Evolutionary conservation across 768 basidiomycete species (phyloP), one percentile per base, ranked within the genome.

Genomic region (Sporobolomyces phaffii): DNA sequence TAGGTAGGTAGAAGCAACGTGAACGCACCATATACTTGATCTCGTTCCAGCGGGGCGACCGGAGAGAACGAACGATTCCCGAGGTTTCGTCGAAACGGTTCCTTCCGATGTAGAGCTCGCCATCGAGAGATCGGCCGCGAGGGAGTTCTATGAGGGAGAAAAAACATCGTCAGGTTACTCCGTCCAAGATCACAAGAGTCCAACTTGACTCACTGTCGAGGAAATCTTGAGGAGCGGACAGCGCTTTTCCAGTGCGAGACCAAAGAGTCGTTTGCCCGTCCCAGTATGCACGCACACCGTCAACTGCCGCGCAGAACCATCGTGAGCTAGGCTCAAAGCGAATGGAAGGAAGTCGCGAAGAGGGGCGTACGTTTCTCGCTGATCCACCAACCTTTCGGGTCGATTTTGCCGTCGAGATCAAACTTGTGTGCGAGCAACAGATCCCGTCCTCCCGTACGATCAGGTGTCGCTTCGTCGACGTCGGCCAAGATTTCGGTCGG

Each of bases 61-160:
- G 38, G 18, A 26, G 40, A 5, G 48, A 44, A 20, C 73, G 47
- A 6, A 66, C 69, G 38, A 73, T 68, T 20, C 60, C 59, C 31
- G 54, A 60, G 18, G 72, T 68, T 38, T 67, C 73, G 43, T 56
- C 53, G 58, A 74, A 74, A 14, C 58, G 28, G 57, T 73, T 45
- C 28, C 72, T 65, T 15, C 62, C 59, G 26, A 67, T 54, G 65
- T 68, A 74, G 26, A 74, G 69, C 58, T 74, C 73, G 14, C 73
- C 73, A 47, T 74, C 73, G 43, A 74, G 71, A 3, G 57, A 54
- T 14, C 24, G 17, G 24, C 64, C 68, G 2, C 43, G 18, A 3
- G 73, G 73, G 3, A 74, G 69, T 2, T 65, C 73, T 65, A 59
- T 33, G n/a, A n/a, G n/a, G n/a, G n/a, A n/a, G n/a, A n/a, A n/a